phyloP scores from a whole-genome alignment of 1,284 basidiomycete species.

The Exobasidium rhododendri region DNA sequence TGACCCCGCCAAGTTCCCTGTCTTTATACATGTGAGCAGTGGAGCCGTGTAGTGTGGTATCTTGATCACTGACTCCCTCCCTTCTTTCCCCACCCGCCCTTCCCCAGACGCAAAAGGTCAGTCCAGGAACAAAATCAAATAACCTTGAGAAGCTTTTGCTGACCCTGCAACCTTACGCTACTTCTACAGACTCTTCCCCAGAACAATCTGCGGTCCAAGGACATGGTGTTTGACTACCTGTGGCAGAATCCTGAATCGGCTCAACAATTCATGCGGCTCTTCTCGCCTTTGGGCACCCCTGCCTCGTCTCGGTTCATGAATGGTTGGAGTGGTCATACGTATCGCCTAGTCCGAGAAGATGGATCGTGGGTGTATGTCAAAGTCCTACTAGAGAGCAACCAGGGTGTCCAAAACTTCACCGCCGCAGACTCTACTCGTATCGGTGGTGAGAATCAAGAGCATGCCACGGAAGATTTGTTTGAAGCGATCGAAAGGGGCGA shows the following conservation, averaged over 20 bases:
- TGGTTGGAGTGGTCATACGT: conserved; percentile 39
- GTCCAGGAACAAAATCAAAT: too few species aligned
- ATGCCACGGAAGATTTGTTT: conserved; percentile 17
- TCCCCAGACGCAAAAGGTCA: too few species aligned
- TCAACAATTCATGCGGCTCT: conserved; percentile 36
- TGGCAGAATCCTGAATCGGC: conserved; percentile 28
- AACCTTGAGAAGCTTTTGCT: too few species aligned
- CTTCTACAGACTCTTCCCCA: conserved; percentile 26
- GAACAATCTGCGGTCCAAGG: conserved; percentile 25
- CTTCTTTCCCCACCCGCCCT: too few species aligned
- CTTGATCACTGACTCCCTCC: too few species aligned
- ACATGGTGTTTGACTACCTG: conserved; percentile 39
- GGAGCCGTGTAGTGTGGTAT: too few species aligned
- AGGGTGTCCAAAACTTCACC: conserved; percentile 14
- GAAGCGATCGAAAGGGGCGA: conserved; percentile 24
- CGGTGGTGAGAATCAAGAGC: conserved; percentile 15
- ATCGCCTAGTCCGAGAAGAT: conserved; percentile 15
- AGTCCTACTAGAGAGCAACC: conserved; percentile 12
- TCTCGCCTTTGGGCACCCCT: conserved; percentile 37
- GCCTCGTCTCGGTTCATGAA: conserved; percentile 29
- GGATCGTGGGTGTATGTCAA: conserved; percentile 20
- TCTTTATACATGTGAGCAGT: conserved; percentile 44
- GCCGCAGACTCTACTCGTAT: conserved; percentile 8
- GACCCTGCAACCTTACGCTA: too few species aligned
- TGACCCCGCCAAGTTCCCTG: conserved; percentile 37